Base-by-base conservation (phyloP, 177 flowering plant species). In the Vitis hybrid region DNA sequence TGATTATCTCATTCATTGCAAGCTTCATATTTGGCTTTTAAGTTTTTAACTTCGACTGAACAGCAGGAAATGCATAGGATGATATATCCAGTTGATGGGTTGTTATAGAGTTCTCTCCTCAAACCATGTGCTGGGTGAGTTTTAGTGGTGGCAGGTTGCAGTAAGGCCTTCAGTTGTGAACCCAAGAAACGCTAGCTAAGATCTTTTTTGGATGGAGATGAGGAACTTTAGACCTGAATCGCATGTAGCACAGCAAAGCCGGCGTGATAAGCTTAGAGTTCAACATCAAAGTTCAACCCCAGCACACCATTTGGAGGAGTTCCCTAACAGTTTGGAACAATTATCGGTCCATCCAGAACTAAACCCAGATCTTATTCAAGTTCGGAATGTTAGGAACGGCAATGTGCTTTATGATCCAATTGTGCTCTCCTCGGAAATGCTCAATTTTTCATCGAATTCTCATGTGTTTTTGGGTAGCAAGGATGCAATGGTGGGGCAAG, bases 161-260 rank as follows among this genome's bases (percentile, higher is more conserved):
- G 29, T 26, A 26, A 26, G 29, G 29, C 5, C 29, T 26, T 26
- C 29, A 39, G 7, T 7, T 39, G 45, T 39, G 8, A 39, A 39
- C 8, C 45, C 45, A 39, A 39, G 45, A 39, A 39, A 39, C 45
- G 8, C 5, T 39, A 39, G 45, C 8, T 7, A 7, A 39, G 45
- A 39, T 39, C 5, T 39, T 57, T 55, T 61, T 51, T 57, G 18
- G 51, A 75, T 82, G 79, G 88, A 77, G 54, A 79, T 77, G 77
- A 78, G 65, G 73, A 77, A 70, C 63, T 77, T 74, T 29, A 80
- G 84, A 61, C 71, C 78, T 15, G 88, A 84, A 56, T 74, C 75
- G 1, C 95, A 90, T 68, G 85, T 88, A 1, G 90, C 92, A 2
- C 91, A 86, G 70, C 90, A 85, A 86, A 88, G 88, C 71, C 82